Evolutionary conservation across 768 basidiomycete genomes (phyloP), one percentile per base, ranked within the genome.

Genomic region (Boletus sp.): DNA sequence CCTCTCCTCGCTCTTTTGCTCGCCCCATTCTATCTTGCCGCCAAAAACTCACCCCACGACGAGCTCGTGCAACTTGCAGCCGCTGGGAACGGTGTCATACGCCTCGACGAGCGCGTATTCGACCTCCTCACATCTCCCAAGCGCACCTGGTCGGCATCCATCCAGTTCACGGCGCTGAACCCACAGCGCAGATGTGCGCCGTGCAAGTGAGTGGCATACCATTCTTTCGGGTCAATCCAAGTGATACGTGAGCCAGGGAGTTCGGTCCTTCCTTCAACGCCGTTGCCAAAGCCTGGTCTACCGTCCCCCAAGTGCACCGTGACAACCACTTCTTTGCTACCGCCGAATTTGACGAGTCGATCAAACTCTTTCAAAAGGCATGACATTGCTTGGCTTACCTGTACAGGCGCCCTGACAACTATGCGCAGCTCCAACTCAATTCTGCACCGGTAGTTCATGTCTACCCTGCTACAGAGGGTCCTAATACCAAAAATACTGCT

Each of bases 251-350:
- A 11, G 23, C 46, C 69, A 96, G 93, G 69, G 83, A 90, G 61
- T 96, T 98, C 65, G 82, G 89, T 47, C 93, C 95, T 7, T 77
- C 85, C 6, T 97, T 85, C 81, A 79, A 78, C n/a, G 74, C 83
- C 4, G 87, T 96, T 13, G 88, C 90, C 34, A 84, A 84, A 63
- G 84, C 91, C n/a, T 98, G 94, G 94, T 68, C 80, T 4, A 77
- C 76, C 14, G 79, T 80, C 9, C 71, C 88, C 8, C 62, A 78
- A 52, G 76, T 75, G 21, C 73, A 88, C n/a, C 81, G 87, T 39
- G 79, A 91, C 68, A 75, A 77, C 51, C 95, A 98, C 71, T 95
- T 98, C 82, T 99, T 98, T 66, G 97, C 85, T 9, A 87, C 85
- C 13, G 70, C 93, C 30, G 97, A 99, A 71, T 98, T 97, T 66